Conservation (phyloP, 176 grass and related monocot species). For the Oryza meridionalis region DNA sequence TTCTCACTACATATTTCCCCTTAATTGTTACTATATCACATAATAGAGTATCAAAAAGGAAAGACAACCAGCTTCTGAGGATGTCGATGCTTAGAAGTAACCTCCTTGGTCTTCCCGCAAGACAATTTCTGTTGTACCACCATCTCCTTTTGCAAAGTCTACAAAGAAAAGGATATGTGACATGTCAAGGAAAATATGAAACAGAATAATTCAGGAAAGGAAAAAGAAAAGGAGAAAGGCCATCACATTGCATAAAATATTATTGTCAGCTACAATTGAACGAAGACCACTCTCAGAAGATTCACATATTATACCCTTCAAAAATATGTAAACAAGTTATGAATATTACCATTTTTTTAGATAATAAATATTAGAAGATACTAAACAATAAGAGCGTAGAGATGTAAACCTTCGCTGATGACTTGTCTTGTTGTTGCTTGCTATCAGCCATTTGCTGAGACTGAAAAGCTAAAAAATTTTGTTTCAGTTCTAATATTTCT, state of each 20-base stretch:
- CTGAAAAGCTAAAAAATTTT: not conserved
- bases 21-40: not conserved
- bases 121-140: not conserved
- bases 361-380: not conserved
- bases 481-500: not conserved
- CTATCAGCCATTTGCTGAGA: not conserved
- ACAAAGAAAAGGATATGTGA: not conserved
- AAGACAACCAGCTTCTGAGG: not conserved
- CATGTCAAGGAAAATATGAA: not conserved
- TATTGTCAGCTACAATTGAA: conserved; percentile 24
- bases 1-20: not conserved
- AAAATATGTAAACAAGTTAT: not conserved
- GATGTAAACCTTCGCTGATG: not conserved
- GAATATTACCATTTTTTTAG: no score
- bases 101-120: not conserved
- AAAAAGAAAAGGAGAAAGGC: not conserved
- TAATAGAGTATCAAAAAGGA: not conserved
- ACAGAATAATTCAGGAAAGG: not conserved
- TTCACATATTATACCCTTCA: conserved; percentile 14
- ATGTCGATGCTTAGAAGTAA: conserved; percentile 31
- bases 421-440: not conserved
- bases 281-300: conserved; percentile 12
- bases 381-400: not conserved
- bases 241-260: conserved; percentile 22
- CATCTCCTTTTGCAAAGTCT: conserved; percentile 11